Percentiles rank a stretch among this genome's conserved stretches.
Conservation (phyloP, 306 rosid genomes). For the Mimosa pudica region DNA sequence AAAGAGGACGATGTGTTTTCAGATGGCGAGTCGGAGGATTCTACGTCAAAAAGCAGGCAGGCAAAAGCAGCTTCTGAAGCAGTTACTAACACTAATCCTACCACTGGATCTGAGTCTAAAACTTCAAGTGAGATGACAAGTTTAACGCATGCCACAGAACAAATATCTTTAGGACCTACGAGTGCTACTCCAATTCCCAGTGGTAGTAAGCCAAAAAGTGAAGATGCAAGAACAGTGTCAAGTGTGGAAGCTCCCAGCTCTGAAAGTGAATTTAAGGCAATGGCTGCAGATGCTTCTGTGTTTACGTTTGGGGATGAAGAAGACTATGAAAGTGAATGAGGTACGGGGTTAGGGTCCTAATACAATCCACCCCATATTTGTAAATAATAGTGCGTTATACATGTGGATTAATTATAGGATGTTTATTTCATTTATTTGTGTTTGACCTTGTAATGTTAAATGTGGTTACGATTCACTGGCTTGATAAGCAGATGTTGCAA, state of each 20-base stretch:
- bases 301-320: slow-evolving; percentile 95
- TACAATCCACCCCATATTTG: slow-evolving; percentile 40
- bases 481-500: not conserved
- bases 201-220: slow-evolving; percentile 52
- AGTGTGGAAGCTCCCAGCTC: slow-evolving; percentile 50
- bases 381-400: slow-evolving; percentile 61
- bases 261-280: slow-evolving; percentile 94
- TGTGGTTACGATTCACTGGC: not conserved
- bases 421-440: slow-evolving; percentile 45
- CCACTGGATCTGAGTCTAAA: slow-evolving; percentile 50
- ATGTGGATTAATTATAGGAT: slow-evolving; percentile 26
- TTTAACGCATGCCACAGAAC: slow-evolving; percentile 59
- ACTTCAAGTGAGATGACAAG: slow-evolving; percentile 55
- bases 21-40: slow-evolving; percentile 75
- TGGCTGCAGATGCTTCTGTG: slow-evolving; percentile 99
- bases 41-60: slow-evolving; percentile 66
- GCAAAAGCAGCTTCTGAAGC: slow-evolving; percentile 49
- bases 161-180: slow-evolving; percentile 64
- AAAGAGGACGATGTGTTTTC: slow-evolving; percentile 95
- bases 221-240: slow-evolving; percentile 44
- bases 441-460: slow-evolving; percentile 37
- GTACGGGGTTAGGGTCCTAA: slow-evolving; percentile 2
- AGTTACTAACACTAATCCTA: slow-evolving; percentile 36
- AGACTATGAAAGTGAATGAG: slow-evolving; percentile 89
- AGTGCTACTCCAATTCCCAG: slow-evolving; percentile 39